A percentile compares a stretch with the other conserved stretches of the same genome.
Evolutionary conservation across 192 early-diverging fungal genomes (phyloP).

Genomic region (Coemansia sp.): DNA sequence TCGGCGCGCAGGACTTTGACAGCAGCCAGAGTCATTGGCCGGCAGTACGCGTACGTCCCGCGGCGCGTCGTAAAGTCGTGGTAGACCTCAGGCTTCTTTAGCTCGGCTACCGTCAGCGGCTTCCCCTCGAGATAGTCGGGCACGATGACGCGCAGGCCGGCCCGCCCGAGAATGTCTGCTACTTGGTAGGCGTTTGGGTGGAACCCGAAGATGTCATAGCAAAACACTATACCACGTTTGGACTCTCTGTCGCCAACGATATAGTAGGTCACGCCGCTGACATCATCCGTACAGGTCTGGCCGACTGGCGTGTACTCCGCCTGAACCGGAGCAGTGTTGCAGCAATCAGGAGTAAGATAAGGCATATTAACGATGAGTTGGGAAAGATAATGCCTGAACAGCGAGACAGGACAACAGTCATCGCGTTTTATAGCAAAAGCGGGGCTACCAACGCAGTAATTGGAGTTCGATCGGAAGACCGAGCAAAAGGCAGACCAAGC

Average conservation of each 20-base stretch:
- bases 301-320: conserved; percentile 44
- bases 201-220: conserved; percentile 67
- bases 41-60: conserved; percentile 9
- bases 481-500: too few species aligned
- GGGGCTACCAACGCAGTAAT: neutral
- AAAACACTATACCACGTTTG: conserved; percentile 55
- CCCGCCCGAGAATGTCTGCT: conserved; percentile 46
- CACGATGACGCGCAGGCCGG: conserved; percentile 57
- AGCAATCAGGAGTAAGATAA: conserved; percentile 35
- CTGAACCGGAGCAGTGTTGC: conserved; percentile 45
- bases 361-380: conserved; percentile 7
- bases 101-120: conserved; percentile 18
- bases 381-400: neutral
- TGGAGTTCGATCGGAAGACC: too few species aligned
- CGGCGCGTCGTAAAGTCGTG: conserved; percentile 29
- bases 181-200: conserved; percentile 60
- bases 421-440: neutral
- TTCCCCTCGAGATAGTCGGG: conserved; percentile 62
- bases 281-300: neutral
- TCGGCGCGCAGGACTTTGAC: conserved; percentile 40
- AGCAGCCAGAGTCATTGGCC: conserved; percentile 18
- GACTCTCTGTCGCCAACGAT: conserved; percentile 35
- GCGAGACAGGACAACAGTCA: too few species aligned
- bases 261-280: conserved; percentile 25
- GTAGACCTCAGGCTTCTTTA: conserved; percentile 17